phyloP scores from a whole-genome alignment of 106 monocot species.

The Narthecium ossifragum region DNA sequence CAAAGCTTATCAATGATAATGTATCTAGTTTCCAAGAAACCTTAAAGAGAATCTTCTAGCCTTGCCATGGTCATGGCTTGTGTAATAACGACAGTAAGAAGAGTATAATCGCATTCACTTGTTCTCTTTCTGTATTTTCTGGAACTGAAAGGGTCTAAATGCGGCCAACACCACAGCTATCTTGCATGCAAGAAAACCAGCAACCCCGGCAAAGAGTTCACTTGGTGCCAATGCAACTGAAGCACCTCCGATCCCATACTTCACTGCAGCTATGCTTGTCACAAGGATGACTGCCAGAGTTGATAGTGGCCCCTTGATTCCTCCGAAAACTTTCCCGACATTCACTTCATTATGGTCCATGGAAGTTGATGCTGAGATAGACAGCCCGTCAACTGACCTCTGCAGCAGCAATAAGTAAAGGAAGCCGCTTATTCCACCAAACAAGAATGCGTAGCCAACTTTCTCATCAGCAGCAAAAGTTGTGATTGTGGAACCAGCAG shows the following conservation, averaged over 20 bases:
- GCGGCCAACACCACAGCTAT: constrained; percentile 62
- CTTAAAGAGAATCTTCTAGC: too few species aligned
- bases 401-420: constrained; percentile 53
- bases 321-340: constrained; percentile 2
- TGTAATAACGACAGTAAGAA: too few species aligned
- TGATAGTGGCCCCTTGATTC: constrained; percentile 38
- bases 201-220: constrained; percentile 51
- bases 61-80: too few species aligned
- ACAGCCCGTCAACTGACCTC: constrained; percentile 60
- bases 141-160: constrained; percentile 42
- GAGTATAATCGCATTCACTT: too few species aligned
- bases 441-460: constrained; percentile 37
- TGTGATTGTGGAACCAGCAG: constrained; percentile 25
- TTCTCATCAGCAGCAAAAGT: constrained; percentile 18
- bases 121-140: not conserved
- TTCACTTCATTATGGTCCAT: constrained; percentile 5
- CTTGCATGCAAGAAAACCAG: constrained; percentile 72
- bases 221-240: constrained; percentile 28
- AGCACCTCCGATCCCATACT: constrained; percentile 29
- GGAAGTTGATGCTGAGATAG: constrained; percentile 6
- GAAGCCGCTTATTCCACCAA: constrained; percentile 49
- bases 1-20: too few species aligned
- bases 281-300: constrained; percentile 25
- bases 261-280: constrained; percentile 17
- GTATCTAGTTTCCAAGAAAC: too few species aligned